Base-by-base conservation (phyloP, 805 yeast genomes). In the Wickerhamomyces mucosus region DNA sequence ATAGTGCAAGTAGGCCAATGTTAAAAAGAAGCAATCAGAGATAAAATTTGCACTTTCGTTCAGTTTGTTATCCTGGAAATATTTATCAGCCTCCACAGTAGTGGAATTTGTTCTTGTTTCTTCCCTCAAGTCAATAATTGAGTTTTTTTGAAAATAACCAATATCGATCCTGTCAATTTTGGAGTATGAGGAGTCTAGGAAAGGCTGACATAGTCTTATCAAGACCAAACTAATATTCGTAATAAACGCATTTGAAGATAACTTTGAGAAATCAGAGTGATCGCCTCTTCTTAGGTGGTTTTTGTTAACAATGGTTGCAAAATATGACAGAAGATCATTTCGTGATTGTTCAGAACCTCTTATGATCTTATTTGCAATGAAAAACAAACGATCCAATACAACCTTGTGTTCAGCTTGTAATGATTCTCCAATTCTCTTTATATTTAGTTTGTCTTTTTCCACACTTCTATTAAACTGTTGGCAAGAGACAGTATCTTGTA, bases 201-300 rank as follows among this genome's bases (percentile, higher is more conserved):
- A 89, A 19, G 98, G 98, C 49, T 76, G 72, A 21, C 94, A 77
- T 37, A 92, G 68, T 45, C 70, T 73, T 37, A 80, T 67, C 38
- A 86, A 58, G 1, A 88, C 61, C 38, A 74, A 50, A 1, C 86
- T 63, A 13, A 85, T 65, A 55, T 89, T 89, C 32, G 77, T 63
- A 81, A 86, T 80, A 39, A 92, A 69, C 2, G 85, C 85, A 59
- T 89, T 85, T 7, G 83, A 65, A 1, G 94, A 76, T 31, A 82
- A 59, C 35, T 73, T 69, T 12, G 64, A 61, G 10, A 72, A 69
- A 44, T 79, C 76, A 3, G 88, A 79, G 51, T 83, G 94, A 40
- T 79, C 75, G 32, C 95, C 95, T 45, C 84, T 70, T 58, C 97
- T 75, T 42, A 84, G 67, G 55, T 86, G 96, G 51, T 88, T 86